Evolutionary conservation across 2,329 filamentous ascomycete species (phyloP).

Genomic region (Aspergillus hiratsukae): DNA sequence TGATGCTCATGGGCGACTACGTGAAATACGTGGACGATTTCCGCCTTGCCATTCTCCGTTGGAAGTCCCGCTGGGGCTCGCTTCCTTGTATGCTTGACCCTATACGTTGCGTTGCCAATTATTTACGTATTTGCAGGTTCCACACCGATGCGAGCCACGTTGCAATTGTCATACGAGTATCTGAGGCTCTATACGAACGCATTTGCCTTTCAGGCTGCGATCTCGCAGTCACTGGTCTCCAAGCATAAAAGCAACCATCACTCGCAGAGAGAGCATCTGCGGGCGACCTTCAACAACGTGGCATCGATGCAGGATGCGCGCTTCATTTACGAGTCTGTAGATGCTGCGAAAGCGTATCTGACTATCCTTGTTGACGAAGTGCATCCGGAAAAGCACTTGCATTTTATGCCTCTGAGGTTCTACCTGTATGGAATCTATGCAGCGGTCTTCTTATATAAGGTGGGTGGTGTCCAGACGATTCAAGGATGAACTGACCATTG

Average conservation of each 20-base stretch:
- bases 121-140: constrained; percentile 46
- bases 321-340: constrained; percentile 63
- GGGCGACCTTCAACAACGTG: constrained; percentile 49
- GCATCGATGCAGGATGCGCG: constrained; percentile 59
- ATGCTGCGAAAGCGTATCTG: constrained; percentile 59
- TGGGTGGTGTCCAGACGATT: constrained; percentile 16
- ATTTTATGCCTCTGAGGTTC: constrained; percentile 61
- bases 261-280: constrained; percentile 37
- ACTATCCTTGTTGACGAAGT: constrained; percentile 57
- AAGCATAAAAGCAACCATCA: constrained; percentile 34
- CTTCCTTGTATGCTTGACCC: constrained; percentile 50
- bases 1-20: constrained; percentile 67
- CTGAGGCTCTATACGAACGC: constrained; percentile 69
- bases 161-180: constrained; percentile 69
- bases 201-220: constrained; percentile 70
- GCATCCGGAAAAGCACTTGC: constrained; percentile 54
- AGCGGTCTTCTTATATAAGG: constrained; percentile 63
- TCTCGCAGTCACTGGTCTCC: constrained; percentile 46
- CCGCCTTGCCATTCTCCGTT: constrained; percentile 62
- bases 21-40: constrained; percentile 74
- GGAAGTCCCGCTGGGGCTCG: constrained; percentile 67
- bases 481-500: neutral
- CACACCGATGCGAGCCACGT: constrained; percentile 60
- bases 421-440: constrained; percentile 61
- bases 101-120: neutral